These are phyloP conservation scores for Caryopteris hybrid DNA, from an alignment of 305 asterid genomes.

Conservation along the genomic window DNA sequence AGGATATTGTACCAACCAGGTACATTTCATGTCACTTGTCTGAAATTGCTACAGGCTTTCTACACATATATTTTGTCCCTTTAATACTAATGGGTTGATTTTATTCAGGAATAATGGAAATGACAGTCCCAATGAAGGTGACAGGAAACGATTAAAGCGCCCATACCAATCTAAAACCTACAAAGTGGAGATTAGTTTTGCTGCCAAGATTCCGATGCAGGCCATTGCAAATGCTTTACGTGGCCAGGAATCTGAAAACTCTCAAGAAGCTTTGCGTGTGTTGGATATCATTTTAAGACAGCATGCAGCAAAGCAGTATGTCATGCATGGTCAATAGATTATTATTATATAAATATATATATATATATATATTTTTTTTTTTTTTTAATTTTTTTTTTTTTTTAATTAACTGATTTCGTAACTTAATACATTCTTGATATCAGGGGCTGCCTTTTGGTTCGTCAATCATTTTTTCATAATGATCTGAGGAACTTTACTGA, in stretches of 20 bases:
- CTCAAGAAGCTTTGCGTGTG: constrained; percentile 62
- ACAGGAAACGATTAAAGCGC: constrained; percentile 44
- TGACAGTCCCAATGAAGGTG: constrained; percentile 43
- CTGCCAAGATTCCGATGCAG: constrained; percentile 59
- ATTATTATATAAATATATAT: too few relatives aligned
- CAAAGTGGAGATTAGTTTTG: constrained; percentile 59
- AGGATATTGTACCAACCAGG: constrained; percentile 53
- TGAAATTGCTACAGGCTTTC: background rate
- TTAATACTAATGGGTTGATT: background rate
- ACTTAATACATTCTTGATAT: background rate
- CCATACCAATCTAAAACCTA: constrained; percentile 51
- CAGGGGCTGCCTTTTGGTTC: constrained; percentile 57
- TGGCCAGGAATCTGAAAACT: constrained; percentile 63
- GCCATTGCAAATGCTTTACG: constrained; percentile 68
- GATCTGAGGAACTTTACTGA: constrained; percentile 36
- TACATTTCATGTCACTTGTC: constrained; percentile 5
- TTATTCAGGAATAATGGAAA: constrained; percentile 49
- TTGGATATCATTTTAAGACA: constrained; percentile 63
- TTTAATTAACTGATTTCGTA: background rate
- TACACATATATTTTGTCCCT: background rate
- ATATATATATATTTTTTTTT: too few relatives aligned
- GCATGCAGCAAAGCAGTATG: constrained; percentile 71
- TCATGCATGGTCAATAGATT: background rate
- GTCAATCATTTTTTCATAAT: constrained; percentile 53
- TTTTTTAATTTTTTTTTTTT: too few relatives aligned